A percentile compares a stretch with the other conserved stretches of the same genome.
phyloP scores from a whole-genome alignment of 2,329 filamentous ascomycete genomes.

The Uncinocarpus reesii region DNA sequence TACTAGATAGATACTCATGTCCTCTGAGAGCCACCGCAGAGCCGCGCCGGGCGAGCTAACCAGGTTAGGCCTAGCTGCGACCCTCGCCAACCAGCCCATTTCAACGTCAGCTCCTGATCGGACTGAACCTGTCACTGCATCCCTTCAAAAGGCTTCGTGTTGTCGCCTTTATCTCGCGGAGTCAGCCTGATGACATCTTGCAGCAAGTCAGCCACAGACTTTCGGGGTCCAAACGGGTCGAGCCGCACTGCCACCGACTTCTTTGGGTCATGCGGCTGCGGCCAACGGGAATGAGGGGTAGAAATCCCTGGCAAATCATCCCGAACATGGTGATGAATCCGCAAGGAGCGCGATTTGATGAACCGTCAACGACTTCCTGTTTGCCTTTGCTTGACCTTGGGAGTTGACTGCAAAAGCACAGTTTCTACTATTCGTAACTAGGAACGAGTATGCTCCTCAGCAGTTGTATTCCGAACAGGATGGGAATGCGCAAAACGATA shows the following conservation, averaged over 20 bases:
- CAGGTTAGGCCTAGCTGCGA: background rate
- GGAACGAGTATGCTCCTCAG: too few relatives aligned
- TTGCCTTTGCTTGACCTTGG: too few relatives aligned
- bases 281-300: background rate
- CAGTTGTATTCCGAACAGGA: too few relatives aligned
- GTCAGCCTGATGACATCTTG: constrained; percentile 7
- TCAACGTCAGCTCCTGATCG: background rate
- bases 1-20: too few relatives aligned
- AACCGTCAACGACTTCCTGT: background rate
- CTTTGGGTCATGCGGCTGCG: background rate
- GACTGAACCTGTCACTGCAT: background rate
- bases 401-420: too few relatives aligned
- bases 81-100: background rate
- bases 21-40: too few relatives aligned
- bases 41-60: background rate
- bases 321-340: background rate
- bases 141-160: too few relatives aligned
- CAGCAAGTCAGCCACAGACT: constrained; percentile 2
- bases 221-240: background rate
- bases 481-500: too few relatives aligned
- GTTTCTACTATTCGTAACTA: too few relatives aligned
- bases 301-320: background rate
- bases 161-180: background rate
- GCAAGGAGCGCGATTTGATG: background rate
- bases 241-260: background rate